Conservation (phyloP, 306 rosid genomes). For the Macrotyloma uniflorum region DNA sequence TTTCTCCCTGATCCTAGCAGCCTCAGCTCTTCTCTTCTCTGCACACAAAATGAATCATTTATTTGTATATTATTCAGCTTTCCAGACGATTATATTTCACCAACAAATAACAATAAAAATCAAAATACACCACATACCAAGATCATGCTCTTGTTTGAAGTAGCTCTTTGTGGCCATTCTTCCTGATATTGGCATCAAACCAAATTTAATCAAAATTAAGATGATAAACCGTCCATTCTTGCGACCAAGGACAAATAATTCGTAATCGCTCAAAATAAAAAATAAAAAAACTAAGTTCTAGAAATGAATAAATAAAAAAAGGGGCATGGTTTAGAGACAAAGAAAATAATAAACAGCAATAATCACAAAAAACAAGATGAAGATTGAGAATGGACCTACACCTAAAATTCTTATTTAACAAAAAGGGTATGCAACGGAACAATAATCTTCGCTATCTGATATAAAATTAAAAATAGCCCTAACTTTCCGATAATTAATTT, state of each 20-base stretch:
- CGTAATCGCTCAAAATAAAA: neutral
- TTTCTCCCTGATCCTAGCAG: conserved; percentile 90
- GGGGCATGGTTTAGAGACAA: neutral
- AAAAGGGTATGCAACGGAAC: neutral
- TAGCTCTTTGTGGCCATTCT: conserved; percentile 93
- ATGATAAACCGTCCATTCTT: neutral
- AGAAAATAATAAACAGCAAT: neutral
- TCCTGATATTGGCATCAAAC: conserved; percentile 55
- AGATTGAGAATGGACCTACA: conserved; percentile 12
- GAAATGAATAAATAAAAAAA: neutral
- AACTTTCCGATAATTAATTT: neutral
- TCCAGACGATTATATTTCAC: conserved; percentile 8
- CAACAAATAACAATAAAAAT: neutral
- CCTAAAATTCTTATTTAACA: conserved; percentile 4
- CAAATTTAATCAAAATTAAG: conserved; percentile 32
- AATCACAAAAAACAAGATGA: conserved; percentile 9
- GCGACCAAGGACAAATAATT: neutral
- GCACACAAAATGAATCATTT: conserved; percentile 36
- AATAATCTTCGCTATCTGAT: neutral
- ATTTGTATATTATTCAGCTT: conserved; percentile 1
- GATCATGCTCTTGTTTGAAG: conserved; percentile 98
- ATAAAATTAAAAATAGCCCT: conserved; percentile 9
- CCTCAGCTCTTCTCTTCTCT: conserved; percentile 94
- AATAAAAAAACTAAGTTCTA: neutral
- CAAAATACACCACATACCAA: conserved; percentile 52